Evolutionary conservation across 2,329 filamentous ascomycete species (phyloP).

Genomic region (Fusarium metavorans): DNA sequence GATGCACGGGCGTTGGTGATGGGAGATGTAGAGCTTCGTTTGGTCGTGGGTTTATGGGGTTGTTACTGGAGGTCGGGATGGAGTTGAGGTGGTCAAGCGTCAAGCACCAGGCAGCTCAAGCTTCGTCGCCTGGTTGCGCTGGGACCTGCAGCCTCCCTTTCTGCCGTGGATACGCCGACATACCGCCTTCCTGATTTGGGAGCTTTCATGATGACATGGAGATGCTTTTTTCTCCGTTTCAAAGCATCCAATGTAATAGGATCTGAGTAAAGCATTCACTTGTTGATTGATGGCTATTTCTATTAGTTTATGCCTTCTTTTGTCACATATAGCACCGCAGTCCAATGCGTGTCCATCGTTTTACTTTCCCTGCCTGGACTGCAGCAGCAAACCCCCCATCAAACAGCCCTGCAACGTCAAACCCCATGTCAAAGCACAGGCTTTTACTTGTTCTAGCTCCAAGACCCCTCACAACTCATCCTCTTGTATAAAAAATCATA

Average conservation of each 20-base stretch:
- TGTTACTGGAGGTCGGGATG: slow-evolving; percentile 34
- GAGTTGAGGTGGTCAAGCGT: slow-evolving; percentile 35
- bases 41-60: slow-evolving; percentile 34
- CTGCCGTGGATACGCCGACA: slow-evolving; percentile 40
- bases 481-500: background rate
- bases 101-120: slow-evolving; percentile 51
- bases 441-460: slow-evolving; percentile 4
- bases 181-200: slow-evolving; percentile 40
- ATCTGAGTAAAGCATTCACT: background rate
- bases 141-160: slow-evolving; percentile 15
- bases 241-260: background rate
- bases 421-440: slow-evolving; percentile 11
- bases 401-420: background rate
- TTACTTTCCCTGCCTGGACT: background rate
- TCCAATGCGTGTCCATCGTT: background rate
- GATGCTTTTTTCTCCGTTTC: background rate
- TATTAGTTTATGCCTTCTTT: no score
- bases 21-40: slow-evolving; percentile 31
- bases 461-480: background rate
- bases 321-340: background rate
- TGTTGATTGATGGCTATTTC: background rate
- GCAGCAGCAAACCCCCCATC: background rate
- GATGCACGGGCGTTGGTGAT: slow-evolving; percentile 18
- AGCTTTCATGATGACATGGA: slow-evolving; percentile 31
- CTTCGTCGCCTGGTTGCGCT: slow-evolving; percentile 50